Conservation (phyloP, 139 green algal genomes). For the Closterium sp. region DNA sequence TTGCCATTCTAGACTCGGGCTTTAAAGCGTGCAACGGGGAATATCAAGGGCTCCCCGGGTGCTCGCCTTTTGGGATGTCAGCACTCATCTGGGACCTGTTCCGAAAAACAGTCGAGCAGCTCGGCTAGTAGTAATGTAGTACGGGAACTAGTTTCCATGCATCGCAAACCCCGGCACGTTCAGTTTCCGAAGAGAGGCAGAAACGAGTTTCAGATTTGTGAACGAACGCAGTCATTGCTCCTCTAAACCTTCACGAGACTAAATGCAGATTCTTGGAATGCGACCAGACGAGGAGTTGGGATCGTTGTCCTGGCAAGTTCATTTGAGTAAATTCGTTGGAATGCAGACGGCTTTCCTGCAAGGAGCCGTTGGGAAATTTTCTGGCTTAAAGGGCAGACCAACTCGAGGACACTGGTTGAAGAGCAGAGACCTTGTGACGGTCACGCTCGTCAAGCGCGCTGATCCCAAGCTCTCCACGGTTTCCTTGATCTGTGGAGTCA, state of each 20-base stretch:
- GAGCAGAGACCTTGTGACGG: not conserved
- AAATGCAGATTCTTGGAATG: not conserved
- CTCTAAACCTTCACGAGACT: not conserved
- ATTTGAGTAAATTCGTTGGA: not conserved
- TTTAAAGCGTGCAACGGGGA: no score
- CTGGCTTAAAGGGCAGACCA: not conserved
- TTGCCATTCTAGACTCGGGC: no score
- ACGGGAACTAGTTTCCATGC: no score
- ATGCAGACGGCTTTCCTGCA: not conserved
- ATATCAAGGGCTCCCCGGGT: no score
- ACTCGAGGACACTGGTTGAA: not conserved
- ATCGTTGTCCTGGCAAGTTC: not conserved
- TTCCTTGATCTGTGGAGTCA: not conserved
- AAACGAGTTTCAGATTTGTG: no score
- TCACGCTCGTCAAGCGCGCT: not conserved
- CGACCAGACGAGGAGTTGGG: not conserved
- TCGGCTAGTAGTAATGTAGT: no score
- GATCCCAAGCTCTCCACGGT: not conserved
- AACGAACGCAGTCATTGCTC: no score
- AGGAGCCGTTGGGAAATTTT: not conserved
- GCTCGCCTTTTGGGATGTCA: no score
- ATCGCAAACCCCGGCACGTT: no score
- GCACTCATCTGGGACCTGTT: no score
- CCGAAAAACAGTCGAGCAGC: no score
- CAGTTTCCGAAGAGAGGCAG: no score